Evolutionary conservation across 805 yeast species (phyloP).

Genomic region (Wickerhamomyces bisporus): DNA sequence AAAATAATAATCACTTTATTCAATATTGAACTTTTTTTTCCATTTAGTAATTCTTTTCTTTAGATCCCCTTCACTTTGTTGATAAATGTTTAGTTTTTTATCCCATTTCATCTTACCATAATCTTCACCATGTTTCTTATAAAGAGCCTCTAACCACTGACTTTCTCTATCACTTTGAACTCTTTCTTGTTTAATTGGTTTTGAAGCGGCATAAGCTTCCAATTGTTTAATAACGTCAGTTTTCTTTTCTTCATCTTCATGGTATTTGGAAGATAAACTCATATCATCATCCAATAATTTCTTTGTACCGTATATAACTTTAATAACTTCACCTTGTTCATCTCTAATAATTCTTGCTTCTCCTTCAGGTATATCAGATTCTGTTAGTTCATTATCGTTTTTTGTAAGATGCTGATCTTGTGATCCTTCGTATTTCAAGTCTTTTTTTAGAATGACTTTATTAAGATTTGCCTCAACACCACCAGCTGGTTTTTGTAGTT

Average conservation of each 20-base stretch:
- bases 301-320: slow-evolving; percentile 68
- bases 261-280: slow-evolving; percentile 26
- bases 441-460: slow-evolving; percentile 29
- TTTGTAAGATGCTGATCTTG: slow-evolving; percentile 11
- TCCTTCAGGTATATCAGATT: slow-evolving; percentile 63
- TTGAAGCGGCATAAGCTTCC: slow-evolving; percentile 51
- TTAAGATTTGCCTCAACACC: slow-evolving; percentile 65
- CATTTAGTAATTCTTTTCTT: slow-evolving; percentile 67
- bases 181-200: slow-evolving; percentile 41
- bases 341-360: slow-evolving; percentile 75
- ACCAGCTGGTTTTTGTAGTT: slow-evolving; percentile 67
- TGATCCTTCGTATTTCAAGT: slow-evolving; percentile 17
- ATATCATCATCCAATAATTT: slow-evolving; percentile 30
- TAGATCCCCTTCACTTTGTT: slow-evolving; percentile 81
- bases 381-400: slow-evolving; percentile 31
- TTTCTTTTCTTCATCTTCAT: slow-evolving; percentile 22
- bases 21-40: slow-evolving; percentile 44
- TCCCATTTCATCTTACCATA: slow-evolving; percentile 92
- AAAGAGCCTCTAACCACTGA: slow-evolving; percentile 61
- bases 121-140: slow-evolving; percentile 81
- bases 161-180: slow-evolving; percentile 66
- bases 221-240: slow-evolving; percentile 66
- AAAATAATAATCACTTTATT: no score
- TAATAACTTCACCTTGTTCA: slow-evolving; percentile 57
- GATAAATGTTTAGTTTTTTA: slow-evolving; percentile 72